Percentiles rank a stretch among this genome's conserved stretches.
These are phyloP conservation scores for Yamadazyma epiphylla DNA, from an alignment of 1,139 yeast genomes.

Conservation along the genomic window DNA sequence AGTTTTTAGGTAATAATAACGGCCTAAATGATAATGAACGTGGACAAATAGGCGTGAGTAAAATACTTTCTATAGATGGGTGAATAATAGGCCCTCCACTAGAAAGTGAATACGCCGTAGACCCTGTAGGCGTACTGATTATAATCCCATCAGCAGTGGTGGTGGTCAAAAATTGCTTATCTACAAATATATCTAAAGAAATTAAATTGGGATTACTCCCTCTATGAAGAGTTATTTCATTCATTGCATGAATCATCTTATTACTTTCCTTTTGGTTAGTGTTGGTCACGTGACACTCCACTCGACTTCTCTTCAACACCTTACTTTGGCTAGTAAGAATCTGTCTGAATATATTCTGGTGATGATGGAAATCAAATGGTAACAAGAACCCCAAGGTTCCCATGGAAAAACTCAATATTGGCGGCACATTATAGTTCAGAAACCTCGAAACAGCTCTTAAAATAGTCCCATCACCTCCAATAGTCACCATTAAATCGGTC, in stretches of 20 bases:
- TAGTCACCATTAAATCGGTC: constrained; percentile 73
- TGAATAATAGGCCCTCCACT: constrained; percentile 93
- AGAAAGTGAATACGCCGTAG: constrained; percentile 87
- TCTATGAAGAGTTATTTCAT: constrained; percentile 83
- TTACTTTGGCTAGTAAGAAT: constrained; percentile 67
- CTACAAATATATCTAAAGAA: constrained; percentile 74
- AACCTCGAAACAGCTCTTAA: constrained; percentile 67
- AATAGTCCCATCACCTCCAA: constrained; percentile 97
- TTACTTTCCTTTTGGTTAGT: constrained; percentile 7
- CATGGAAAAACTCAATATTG: constrained; percentile 81
- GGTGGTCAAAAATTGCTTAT: constrained; percentile 77
- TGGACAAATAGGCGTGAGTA: constrained; percentile 88
- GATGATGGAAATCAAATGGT: constrained; percentile 75
- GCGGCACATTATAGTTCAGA: constrained; percentile 72
- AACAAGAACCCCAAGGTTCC: constrained; percentile 89
- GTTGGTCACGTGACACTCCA: constrained; percentile 61
- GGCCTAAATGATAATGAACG: constrained; percentile 87
- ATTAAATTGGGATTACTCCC: constrained; percentile 87
- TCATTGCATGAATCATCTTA: constrained; percentile 70
- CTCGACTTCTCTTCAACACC: constrained; percentile 70
- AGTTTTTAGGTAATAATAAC: constrained; percentile 68
- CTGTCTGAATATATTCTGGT: constrained; percentile 55
- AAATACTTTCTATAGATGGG: constrained; percentile 78
- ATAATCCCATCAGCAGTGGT: constrained; percentile 91
- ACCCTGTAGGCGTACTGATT: constrained; percentile 88